Base-by-base conservation (phyloP, 2,329 filamentous ascomycete genomes). In the Volutella citrinella region DNA sequence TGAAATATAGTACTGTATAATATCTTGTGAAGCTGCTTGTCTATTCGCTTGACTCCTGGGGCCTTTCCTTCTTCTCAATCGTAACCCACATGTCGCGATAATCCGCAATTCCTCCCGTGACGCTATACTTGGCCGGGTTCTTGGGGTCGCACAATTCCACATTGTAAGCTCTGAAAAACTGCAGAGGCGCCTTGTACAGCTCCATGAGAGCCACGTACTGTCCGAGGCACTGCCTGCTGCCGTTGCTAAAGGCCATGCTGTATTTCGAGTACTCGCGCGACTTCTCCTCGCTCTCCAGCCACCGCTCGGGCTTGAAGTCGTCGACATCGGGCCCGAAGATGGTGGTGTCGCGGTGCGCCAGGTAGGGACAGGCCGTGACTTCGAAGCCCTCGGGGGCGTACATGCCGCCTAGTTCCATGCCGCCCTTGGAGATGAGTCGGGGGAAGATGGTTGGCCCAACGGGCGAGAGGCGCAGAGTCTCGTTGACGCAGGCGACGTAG, bases 401-500 rank as follows among this genome's bases (percentile, higher is more conserved):
- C 1, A 40, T 16, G 0, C 55, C 59, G 3, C 57, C 57, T 6
- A 77, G 57, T 6, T 61, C 58, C 0, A 59, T 56, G 1, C 74
- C 73, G 0, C 59, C 64, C 4, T 58, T 36, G 0, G 72, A 69
- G 0, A 75, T 70, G 1, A 65, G 57, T 5, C 74, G 62, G 48
- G 68, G 68, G n/a, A 76, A 52, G 4, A 70, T 66, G 10, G 76
- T 51, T 5, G 69, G 71, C 0, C 65, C 64, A 0, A 70, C 66
- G 2, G 72, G 63, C 30, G 74, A 68, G 14, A 78, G 54, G 11
- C 75, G 65, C 13, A 77, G 51, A 0, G 68, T 66, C 47, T 78
- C 74, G 32, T 74, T 74, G 23, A 78, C 66, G 4, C 69, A 64
- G 1, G 72, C 72, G 38, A 76, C 66, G 12, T 77, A 58, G 40